Evolutionary conservation across 768 basidiomycete genomes (phyloP).

Genomic region (Rhizopogon vulgaris): DNA sequence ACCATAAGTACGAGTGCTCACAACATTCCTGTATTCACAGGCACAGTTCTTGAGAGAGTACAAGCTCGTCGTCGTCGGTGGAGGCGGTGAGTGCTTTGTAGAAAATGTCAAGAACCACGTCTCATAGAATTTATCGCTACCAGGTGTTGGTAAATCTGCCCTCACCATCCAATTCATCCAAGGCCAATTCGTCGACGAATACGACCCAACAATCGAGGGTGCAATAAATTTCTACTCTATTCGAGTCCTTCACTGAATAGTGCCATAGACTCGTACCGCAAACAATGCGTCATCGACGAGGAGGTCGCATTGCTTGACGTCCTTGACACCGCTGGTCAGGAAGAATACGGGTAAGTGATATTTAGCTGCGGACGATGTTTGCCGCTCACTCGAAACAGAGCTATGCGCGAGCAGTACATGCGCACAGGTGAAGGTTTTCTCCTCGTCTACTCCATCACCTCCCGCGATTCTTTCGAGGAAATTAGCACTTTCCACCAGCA

Average conservation of each 20-base stretch:
- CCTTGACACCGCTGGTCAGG: conserved; percentile 95
- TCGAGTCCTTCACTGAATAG: neutral
- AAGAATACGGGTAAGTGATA: conserved; percentile 85
- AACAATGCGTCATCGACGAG: conserved; percentile 97
- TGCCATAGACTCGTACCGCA: conserved; percentile 88
- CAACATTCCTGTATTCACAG: conserved; percentile 26
- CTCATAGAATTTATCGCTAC: conserved; percentile 1
- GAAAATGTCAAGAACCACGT: neutral
- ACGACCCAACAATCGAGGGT: conserved; percentile 95
- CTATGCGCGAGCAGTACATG: conserved; percentile 99
- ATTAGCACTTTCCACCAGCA: conserved; percentile 95
- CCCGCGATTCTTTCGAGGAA: conserved; percentile 95
- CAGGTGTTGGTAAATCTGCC: conserved; percentile 71
- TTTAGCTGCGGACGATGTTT: conserved; percentile 4
- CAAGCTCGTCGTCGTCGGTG: conserved; percentile 97
- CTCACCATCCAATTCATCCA: conserved; percentile 98
- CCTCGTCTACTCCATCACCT: conserved; percentile 97
- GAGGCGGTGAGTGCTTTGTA: conserved; percentile 67
- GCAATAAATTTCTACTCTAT: neutral
- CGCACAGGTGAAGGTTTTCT: conserved; percentile 97
- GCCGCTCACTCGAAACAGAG: conserved; percentile 39
- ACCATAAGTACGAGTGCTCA: neutral
- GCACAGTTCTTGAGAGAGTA: conserved; percentile 93
- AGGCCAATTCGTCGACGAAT: conserved; percentile 89
- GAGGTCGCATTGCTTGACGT: conserved; percentile 97